These are phyloP conservation scores for Clathrus columnatus DNA, from an alignment of 768 basidiomycete genomes.

Conservation along the genomic window DNA sequence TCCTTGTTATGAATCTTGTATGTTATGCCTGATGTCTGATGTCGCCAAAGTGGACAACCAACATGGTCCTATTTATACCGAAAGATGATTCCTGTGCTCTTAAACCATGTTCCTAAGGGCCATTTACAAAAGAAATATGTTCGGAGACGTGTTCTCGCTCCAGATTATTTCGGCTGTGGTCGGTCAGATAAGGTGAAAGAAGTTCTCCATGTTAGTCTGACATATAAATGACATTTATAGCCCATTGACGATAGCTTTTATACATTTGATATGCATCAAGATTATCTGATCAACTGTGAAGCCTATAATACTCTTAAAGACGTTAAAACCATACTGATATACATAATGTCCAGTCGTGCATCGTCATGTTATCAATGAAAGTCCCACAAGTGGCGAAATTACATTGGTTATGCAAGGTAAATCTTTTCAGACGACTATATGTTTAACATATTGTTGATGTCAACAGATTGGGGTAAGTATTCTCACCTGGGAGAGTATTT, in stretches of 20 bases:
- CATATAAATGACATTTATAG: not conserved
- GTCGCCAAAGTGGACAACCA: conserved; percentile 8
- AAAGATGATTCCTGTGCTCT: conserved; percentile 10
- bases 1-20: not conserved
- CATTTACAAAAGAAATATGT: not conserved
- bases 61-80: conserved; percentile 12
- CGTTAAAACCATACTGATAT: not conserved
- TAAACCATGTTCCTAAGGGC: not conserved
- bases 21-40: not conserved
- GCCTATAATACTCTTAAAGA: not conserved
- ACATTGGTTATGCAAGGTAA: conserved; percentile 8
- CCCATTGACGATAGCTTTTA: conserved; percentile 8
- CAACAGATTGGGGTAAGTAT: conserved; percentile 11
- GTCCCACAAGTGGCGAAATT: conserved; percentile 1
- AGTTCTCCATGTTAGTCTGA: not conserved
- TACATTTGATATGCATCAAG: conserved; percentile 7
- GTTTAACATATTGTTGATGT: not conserved
- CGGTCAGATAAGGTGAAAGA: conserved; percentile 7
- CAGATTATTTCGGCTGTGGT: conserved; percentile 9
- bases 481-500: not conserved
- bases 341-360: not conserved
- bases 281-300: conserved; percentile 8
- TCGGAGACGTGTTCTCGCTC: conserved; percentile 6
- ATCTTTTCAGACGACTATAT: not conserved
- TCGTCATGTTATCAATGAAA: conserved; percentile 5